Evolutionary conservation across 257 asterid species (phyloP), one percentile per base, ranked within the genome.

Genomic region (Solanum bulbocastanum): DNA sequence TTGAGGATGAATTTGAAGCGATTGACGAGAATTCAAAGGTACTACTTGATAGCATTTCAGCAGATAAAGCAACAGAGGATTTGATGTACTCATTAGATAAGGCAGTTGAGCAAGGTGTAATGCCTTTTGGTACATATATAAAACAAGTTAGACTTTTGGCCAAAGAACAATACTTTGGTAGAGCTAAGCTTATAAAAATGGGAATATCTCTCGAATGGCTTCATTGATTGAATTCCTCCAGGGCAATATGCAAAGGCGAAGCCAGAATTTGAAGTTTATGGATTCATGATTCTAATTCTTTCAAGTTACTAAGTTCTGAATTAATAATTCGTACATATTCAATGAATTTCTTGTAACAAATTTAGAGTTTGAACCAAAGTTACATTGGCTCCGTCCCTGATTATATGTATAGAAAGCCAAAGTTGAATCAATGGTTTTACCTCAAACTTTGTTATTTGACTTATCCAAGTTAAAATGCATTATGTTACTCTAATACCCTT

Each of bases 121-220:
- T 92, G 60, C 39, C 86, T 72, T 90, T 90, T 86, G 89, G 86
- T 58, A 76, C 23, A 73, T 93, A 94, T 73, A 40, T 92, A 52
- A 94, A 89, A 87, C 93, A 93, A 83, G 92, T 94, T 15, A 90
- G 98, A 81, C 33, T 62, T 10, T 89, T 92, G 91, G 98, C 96
- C 1, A 90, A 95, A 83, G 92, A 89, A 20, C 98, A 93, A 84
- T 93, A 90, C 75, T 44, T 83, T 10, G 35, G 83, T 42, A 92
- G 95, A 87, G 88, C 86, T 86, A 86, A 66, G 69, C 56, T 69
- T 42, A 8, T 56, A 3, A 85, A 89, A 83, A 46, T 81, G 68
- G 85, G 68, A 46, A 81, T 81, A 30, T 81, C 85, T 15, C 85
- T 81, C 68, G 42, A 30, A 39, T 81, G 85, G 85, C 85, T 81